Evolutionary conservation across 805 yeast genomes (phyloP), one percentile per base, ranked within the genome.

Genomic region (Candida ponderosae): DNA sequence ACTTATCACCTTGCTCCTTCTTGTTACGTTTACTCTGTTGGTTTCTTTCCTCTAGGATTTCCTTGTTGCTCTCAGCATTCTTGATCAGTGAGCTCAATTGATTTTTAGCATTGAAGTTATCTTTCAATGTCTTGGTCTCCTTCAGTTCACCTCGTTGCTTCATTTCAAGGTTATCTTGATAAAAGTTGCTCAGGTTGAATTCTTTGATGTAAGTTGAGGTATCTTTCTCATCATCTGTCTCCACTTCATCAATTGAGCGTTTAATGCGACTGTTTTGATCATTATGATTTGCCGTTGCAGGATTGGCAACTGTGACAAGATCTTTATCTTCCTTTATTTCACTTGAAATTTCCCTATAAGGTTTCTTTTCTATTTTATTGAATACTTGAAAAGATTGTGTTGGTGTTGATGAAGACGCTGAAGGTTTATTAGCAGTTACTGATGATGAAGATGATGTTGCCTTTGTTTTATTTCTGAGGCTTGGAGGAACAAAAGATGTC

Each of bases 81-180:
- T 51, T 52, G 32, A 54, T 43, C 26, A 54, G 38, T 2, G 58
- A 45, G 4, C 47, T 42, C 31, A 54, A 38, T 35, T 54, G 58
- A 34, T 54, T 54, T 36, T 42, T 49, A 9, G 33, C 34, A 32
- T 54, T 46, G 1, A 51, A 39, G 5, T 52, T 51, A 0, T 44
- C 31, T 18, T 48, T 49, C 4, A 54, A 38, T 11, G 42, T 32
- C 38, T 51, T 48, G 37, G 43, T 49, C 34, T 47, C 51, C 24
- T 42, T 39, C 11, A 54, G 34, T 17, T 43, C 34, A 1, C 56
- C 56, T 23, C 38, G 41, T 0, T 44, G 42, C 24, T 48, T 49
- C 32, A 52, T 23, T n/a, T 42, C 48, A 8, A 36, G 36, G 27
- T 54, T 54, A 6, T 46, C 27, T 4, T 45, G 37, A 29, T 54